Percentiles rank a stretch among this genome's conserved stretches.
These are phyloP conservation scores for Emericellopsis terricola DNA, from an alignment of 495 filamentous ascomycete species.

Conservation along the genomic window DNA sequence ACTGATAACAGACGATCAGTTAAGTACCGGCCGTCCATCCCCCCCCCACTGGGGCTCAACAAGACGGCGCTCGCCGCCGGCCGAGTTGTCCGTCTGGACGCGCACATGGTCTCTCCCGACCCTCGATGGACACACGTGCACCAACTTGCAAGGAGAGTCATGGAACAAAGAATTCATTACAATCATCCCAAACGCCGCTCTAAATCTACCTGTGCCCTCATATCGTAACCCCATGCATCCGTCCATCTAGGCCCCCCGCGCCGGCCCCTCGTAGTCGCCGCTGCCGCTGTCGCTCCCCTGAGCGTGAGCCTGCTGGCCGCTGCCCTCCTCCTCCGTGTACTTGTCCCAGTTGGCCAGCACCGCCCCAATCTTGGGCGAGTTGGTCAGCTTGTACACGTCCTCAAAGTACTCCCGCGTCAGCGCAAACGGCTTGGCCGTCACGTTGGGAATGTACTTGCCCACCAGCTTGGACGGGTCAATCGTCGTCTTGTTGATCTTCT, in stretches of 20 bases:
- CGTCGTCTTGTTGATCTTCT: slow-evolving; percentile 98
- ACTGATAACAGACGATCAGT: not conserved
- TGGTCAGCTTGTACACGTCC: slow-evolving; percentile 88
- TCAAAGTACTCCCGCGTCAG: slow-evolving; percentile 98
- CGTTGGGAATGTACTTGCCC: slow-evolving; percentile 98
- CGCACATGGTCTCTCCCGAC: not conserved
- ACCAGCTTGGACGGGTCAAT: slow-evolving; percentile 93
- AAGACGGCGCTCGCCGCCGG: not conserved
- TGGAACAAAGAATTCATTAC: not conserved
- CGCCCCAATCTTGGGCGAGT: slow-evolving; percentile 75
- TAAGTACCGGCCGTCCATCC: not conserved
- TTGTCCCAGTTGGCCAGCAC: slow-evolving; percentile 75
- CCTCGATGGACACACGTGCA: not conserved
- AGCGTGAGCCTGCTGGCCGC: no score
- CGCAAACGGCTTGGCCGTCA: slow-evolving; percentile 88
- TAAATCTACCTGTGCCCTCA: not conserved
- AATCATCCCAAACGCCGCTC: not conserved
- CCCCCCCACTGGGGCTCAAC: no score
- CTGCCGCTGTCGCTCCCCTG: slow-evolving; percentile 19
- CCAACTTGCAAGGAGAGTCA: not conserved
- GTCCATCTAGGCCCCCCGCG: not conserved
- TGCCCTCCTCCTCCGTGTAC: slow-evolving; percentile 14
- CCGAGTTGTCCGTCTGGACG: not conserved
- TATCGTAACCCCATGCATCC: not conserved
- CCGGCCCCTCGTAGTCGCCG: slow-evolving; percentile 5